phyloP scores from a whole-genome alignment of 164 flowering plant genomes.

The Echeveria elegans region DNA sequence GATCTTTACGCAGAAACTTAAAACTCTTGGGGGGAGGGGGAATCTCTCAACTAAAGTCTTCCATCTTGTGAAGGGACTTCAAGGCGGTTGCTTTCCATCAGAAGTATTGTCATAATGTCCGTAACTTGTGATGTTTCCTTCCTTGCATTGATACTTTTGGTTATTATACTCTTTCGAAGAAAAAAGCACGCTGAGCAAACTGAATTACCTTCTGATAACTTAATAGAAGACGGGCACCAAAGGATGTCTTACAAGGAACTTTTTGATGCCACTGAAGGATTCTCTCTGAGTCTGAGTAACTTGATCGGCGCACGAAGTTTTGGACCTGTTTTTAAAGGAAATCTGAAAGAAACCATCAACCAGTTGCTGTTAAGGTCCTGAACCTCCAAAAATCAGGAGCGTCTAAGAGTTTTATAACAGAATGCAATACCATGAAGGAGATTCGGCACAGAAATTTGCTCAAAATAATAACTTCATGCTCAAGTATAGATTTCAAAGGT shows the following conservation, averaged over 20 bases:
- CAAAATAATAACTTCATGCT: slow-evolving; percentile 23
- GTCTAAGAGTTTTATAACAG: slow-evolving; percentile 24
- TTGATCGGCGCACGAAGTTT: slow-evolving; percentile 23
- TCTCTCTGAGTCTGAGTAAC: slow-evolving; percentile 15
- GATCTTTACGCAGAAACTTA: slow-evolving; percentile 24
- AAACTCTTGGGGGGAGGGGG: slow-evolving; percentile 45
- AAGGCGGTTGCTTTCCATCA: background rate
- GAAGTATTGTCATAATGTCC: background rate
- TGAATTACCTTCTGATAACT: background rate
- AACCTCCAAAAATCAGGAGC: slow-evolving; percentile 20
- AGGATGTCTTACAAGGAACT: slow-evolving; percentile 19
- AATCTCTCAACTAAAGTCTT: slow-evolving; percentile 15
- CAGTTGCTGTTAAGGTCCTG: slow-evolving; percentile 25
- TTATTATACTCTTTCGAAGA: background rate
- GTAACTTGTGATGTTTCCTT: background rate
- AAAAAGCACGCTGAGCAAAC: slow-evolving; percentile 7
- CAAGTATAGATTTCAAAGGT: slow-evolving; percentile 23
- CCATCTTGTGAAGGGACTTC: slow-evolving; percentile 15
- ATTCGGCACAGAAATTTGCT: slow-evolving; percentile 27
- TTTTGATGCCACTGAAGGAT: slow-evolving; percentile 17
- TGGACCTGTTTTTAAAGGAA: slow-evolving; percentile 25
- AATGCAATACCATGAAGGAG: slow-evolving; percentile 21
- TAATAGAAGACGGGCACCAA: background rate
- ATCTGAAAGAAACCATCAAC: slow-evolving; percentile 4
- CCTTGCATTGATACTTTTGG: background rate